Percentiles rank a stretch among this genome's conserved stretches.
Conservation (phyloP, 106 monocot genomes). For the Dioscorea alata region DNA sequence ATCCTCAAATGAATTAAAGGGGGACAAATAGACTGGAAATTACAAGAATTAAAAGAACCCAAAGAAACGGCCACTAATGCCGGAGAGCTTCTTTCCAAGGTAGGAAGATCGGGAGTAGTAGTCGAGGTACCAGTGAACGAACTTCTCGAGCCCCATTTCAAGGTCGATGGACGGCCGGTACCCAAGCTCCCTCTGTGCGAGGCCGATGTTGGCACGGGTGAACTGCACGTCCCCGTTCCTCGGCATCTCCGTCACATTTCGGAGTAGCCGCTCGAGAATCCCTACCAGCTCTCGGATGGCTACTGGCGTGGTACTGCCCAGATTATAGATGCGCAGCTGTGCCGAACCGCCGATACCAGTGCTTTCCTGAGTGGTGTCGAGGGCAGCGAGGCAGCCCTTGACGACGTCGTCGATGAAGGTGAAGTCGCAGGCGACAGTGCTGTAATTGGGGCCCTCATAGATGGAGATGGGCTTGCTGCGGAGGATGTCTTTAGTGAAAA, state of each 20-base stretch:
- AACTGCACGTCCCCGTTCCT: constrained; percentile 3
- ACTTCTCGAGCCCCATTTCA: neutral
- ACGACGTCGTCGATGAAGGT: constrained; percentile 3
- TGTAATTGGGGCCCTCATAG: neutral
- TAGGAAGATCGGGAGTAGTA: neutral
- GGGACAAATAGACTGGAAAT: too few species aligned
- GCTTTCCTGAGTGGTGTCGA: neutral
- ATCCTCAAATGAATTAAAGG: too few species aligned
- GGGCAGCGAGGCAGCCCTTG: neutral
- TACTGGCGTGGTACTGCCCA: constrained; percentile 3
- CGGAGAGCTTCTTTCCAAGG: too few species aligned
- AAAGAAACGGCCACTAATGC: too few species aligned
- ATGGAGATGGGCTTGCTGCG: neutral
- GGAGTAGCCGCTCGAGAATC: constrained; percentile 11
- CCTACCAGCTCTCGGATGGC: constrained; percentile 1
- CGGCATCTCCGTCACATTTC: neutral
- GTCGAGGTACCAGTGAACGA: neutral
- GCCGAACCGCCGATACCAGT: constrained; percentile 4
- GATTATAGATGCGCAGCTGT: constrained; percentile 1
- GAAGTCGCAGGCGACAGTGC: neutral
- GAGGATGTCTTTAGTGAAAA: constrained; percentile 2
- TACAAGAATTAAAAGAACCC: too few species aligned
- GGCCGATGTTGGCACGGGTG: neutral
- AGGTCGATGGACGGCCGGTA: constrained; percentile 1
- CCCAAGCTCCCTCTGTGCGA: neutral